A percentile compares a stretch with the other conserved stretches of the same genome.
Conservation (phyloP, 176 grass and related monocot species). For the Oropetium thomaeum region DNA sequence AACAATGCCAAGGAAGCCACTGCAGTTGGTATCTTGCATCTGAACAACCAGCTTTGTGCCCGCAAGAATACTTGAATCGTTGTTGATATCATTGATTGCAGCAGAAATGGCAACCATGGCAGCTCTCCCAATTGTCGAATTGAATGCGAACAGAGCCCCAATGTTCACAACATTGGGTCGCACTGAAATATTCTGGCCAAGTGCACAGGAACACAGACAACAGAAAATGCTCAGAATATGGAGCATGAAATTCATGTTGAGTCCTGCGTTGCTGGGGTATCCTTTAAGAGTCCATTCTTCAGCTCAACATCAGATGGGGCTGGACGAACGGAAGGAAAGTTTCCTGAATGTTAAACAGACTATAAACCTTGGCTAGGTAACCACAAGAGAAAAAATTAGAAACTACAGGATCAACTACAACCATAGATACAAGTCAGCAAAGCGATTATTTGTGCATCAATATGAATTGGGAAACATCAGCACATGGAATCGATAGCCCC, state of each 20-base stretch:
- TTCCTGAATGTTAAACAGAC: constrained; percentile 19
- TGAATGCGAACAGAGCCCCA: constrained; percentile 62
- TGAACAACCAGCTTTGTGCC: constrained; percentile 59
- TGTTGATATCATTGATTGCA: constrained; percentile 70
- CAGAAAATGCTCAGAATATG: constrained; percentile 36
- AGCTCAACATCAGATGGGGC: not conserved
- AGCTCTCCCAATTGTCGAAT: constrained; percentile 76
- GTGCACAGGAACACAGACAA: constrained; percentile 33
- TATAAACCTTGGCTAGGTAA: not conserved
- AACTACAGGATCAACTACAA: constrained; percentile 16
- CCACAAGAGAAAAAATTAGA: not conserved
- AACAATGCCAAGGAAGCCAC: constrained; percentile 66
- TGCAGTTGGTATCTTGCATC: constrained; percentile 76
- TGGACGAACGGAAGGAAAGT: constrained; percentile 29
- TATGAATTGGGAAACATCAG: not conserved
- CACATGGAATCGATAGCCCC: not conserved
- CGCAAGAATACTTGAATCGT: constrained; percentile 54
- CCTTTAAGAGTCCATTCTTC: constrained; percentile 27
- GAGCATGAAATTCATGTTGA: constrained; percentile 40
- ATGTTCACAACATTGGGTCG: constrained; percentile 51
- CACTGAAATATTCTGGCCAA: constrained; percentile 34
- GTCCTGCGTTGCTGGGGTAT: not conserved
- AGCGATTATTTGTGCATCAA: not conserved
- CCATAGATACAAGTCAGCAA: not conserved
- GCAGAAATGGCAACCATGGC: constrained; percentile 68